Evolutionary conservation across 805 yeast species (phyloP), one percentile per base, ranked within the genome.

Genomic region (Myxozyma nipponensis): DNA sequence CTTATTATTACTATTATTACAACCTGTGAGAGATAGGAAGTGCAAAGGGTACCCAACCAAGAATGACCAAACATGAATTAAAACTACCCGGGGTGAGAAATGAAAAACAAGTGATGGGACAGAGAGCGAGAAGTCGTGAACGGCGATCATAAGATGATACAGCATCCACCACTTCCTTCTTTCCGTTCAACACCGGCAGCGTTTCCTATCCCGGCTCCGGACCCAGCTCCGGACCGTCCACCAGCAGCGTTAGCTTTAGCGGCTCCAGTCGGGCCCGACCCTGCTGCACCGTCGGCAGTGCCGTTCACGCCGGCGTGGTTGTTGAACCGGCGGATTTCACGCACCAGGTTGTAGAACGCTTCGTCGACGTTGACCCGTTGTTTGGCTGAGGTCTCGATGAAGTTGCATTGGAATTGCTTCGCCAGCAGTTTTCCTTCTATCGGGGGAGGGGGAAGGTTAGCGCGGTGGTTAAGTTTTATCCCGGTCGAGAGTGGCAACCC

Each of bases 381-480:
- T 68, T 93, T 93, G 22, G 98, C 98, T 37, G 91, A 82, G 1
- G 98, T 87, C 70, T 93, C 98, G 60, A 90, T 76, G 66, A 90
- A 93, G 23, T 63, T 63, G 54, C 73, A 66, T 34, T 84, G 87
- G 48, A 87, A 73, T 44, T 76, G 76, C 58, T 81, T 77, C 26
- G 91, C 84, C 60, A 85, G 78, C 50, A 75, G 75, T 66, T 88
- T 93, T 39, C 95, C 96, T 63, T 93, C 97, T 56, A 50, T 25
- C 25, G 28, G 19, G 4, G 7, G 21, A 17, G 22, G 21, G 34
- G 34, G 28, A 9, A 42, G 42, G 6, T 7, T 6, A 10, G 10
- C 6, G 13, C 3, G 10, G 24, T 44, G 21, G 18, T 22, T 13
- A 3, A 24, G 17, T 24, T 3, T 4, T 30, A n/a, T 44, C 54